phyloP scores from a whole-genome alignment of 768 basidiomycete species.

The Coprinopsis marcescibilis region DNA sequence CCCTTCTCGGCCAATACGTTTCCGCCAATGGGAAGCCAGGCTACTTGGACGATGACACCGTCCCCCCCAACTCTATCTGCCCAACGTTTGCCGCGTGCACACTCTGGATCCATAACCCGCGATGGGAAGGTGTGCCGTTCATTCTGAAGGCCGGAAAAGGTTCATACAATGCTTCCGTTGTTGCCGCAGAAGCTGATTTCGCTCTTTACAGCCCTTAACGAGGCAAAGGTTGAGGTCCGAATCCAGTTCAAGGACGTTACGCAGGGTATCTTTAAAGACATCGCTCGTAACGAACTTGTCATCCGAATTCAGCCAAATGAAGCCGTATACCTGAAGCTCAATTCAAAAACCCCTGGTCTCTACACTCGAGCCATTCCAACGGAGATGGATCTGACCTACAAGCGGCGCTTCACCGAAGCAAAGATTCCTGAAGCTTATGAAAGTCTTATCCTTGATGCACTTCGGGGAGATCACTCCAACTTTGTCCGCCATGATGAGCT shows the following conservation, averaged over 20 bases:
- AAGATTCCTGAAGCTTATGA: constrained; percentile 98
- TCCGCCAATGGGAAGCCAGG: constrained; percentile 90
- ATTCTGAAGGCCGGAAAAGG: constrained; percentile 98
- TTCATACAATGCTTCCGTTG: constrained; percentile 26
- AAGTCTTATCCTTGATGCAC: constrained; percentile 88
- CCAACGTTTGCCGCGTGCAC: constrained; percentile 92
- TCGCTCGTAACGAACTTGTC: constrained; percentile 94
- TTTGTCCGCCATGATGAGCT: constrained; percentile 98
- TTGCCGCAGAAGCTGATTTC: constrained; percentile 3
- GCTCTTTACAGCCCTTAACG: constrained; percentile 71
- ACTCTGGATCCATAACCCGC: constrained; percentile 88
- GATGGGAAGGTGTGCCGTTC: constrained; percentile 99
- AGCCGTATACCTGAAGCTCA: constrained; percentile 95
- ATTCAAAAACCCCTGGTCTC: constrained; percentile 90
- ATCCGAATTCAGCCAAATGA: constrained; percentile 96
- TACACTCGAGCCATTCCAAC: constrained; percentile 86
- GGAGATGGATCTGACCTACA: constrained; percentile 99
- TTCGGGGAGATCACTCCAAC: constrained; percentile 98
- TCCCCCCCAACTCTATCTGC: constrained; percentile 86
- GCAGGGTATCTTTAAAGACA: constrained; percentile 93
- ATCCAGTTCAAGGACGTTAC: constrained; percentile 99
- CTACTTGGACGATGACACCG: constrained; percentile 96
- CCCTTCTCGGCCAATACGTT: constrained; percentile 92
- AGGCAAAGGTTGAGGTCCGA: constrained; percentile 97
- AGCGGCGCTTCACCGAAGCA: constrained; percentile 83